Percentiles rank a stretch among this genome's conserved stretches.
Evolutionary conservation across 345 rosid genomes (phyloP).

Genomic region (Sisymbrium irio): DNA sequence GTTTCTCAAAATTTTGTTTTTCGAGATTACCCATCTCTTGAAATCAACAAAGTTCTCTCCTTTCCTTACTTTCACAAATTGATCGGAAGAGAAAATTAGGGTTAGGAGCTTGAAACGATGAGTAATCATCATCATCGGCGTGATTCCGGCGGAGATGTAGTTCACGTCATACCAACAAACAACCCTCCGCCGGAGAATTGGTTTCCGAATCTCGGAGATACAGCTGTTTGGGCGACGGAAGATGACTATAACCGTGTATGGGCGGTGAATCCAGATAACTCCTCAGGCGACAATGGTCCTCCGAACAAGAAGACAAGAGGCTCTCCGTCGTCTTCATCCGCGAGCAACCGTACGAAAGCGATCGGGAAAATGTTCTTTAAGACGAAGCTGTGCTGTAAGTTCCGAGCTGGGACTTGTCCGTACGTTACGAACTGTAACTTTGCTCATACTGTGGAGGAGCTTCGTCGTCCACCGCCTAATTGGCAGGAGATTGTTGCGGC

Average conservation of each 20-base stretch:
- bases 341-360: slow-evolving; percentile 43
- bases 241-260: slow-evolving; percentile 76
- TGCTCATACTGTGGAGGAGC: slow-evolving; percentile 85
- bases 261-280: slow-evolving; percentile 40
- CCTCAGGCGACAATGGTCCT: slow-evolving; percentile 40
- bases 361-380: slow-evolving; percentile 80
- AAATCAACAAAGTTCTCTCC: slow-evolving; percentile 14
- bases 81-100: slow-evolving; percentile 30
- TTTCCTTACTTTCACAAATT: too few species aligned
- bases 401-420: slow-evolving; percentile 59
- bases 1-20: slow-evolving; percentile 29
- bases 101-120: slow-evolving; percentile 41
- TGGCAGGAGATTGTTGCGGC: slow-evolving; percentile 87
- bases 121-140: slow-evolving; percentile 52
- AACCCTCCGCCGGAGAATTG: slow-evolving; percentile 53
- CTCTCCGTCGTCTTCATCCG: slow-evolving; percentile 44
- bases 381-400: slow-evolving; percentile 81
- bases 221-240: slow-evolving; percentile 84
- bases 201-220: slow-evolving; percentile 56
- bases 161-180: slow-evolving; percentile 60
- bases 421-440: slow-evolving; percentile 88
- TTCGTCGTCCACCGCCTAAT: slow-evolving; percentile 88
- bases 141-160: slow-evolving; percentile 70
- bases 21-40: slow-evolving; percentile 32
- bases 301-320: slow-evolving; percentile 65